phyloP scores from a whole-genome alignment of 2,329 filamentous ascomycete genomes.

The Epichloe festucae region DNA sequence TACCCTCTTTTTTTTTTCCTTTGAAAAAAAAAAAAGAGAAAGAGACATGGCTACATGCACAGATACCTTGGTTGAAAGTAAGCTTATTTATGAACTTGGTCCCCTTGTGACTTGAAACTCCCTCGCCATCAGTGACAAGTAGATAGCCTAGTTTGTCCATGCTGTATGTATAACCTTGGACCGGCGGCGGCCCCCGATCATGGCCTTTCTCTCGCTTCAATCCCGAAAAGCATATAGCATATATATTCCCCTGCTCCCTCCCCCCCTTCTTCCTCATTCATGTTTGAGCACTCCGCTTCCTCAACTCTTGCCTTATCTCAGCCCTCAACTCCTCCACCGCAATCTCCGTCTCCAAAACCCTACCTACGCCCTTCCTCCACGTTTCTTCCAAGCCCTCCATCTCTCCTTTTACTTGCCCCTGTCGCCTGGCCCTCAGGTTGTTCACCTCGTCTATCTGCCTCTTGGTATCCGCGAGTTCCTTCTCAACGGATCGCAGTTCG shows the following conservation, averaged over 20 bases:
- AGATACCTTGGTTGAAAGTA: constrained; percentile 20
- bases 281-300: constrained; percentile 11
- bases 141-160: background rate
- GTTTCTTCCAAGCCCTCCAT: constrained; percentile 59
- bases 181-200: too few relatives aligned
- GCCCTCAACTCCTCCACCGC: constrained; percentile 61
- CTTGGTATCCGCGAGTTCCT: constrained; percentile 56
- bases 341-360: constrained; percentile 74
- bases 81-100: background rate
- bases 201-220: too few relatives aligned
- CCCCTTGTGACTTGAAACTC: background rate
- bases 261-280: background rate
- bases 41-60: constrained; percentile 22
- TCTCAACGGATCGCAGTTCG: constrained; percentile 51
- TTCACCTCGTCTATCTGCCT: constrained; percentile 63
- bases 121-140: background rate
- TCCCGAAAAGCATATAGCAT: too few relatives aligned
- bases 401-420: constrained; percentile 62
- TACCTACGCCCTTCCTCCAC: constrained; percentile 68
- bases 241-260: too few relatives aligned
- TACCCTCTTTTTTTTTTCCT: constrained; percentile 22
- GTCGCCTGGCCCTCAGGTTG: constrained; percentile 51
- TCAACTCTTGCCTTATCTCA: constrained; percentile 53
- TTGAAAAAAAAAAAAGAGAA: constrained; percentile 7
- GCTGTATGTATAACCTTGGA: too few relatives aligned